Base-by-base conservation (phyloP, 768 basidiomycete species). In the Lentinula sp. region DNA sequence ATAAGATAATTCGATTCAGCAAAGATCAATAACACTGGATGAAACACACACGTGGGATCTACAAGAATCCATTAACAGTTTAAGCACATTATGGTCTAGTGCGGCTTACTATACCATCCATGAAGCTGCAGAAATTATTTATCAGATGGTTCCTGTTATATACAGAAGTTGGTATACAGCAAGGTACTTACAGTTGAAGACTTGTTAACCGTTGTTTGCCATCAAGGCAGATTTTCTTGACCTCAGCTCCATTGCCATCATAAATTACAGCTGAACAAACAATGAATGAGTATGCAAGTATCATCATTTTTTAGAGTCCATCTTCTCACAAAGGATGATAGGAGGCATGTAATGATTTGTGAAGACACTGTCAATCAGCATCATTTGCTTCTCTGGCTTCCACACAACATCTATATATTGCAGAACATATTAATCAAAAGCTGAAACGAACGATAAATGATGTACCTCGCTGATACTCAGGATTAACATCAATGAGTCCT, bases 261-360 rank as follows among this genome's bases (percentile, higher is more conserved):
- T 65, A 58, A 1, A 70, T 73, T 15, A 81, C 78, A 43, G 77
- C 79, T 81, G 53, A 23, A 50, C 40, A 18, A 13, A 13, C 5
- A 6, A 10, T 59, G 21, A 28, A 9, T 43, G 21, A 50, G 34
- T 48, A 50, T 58, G 5, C 42, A 32, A 10, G 4, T 11, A 43
- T 21, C 28, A 48, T 32, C 56, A 13, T 16, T 16, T 31, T 35
- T 5, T 59, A 16, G 15, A 40, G 15, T 18, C 13, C 18, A 10
- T 15, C 5, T 34, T n/a, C 51, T 40, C 32, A 61, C 55, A 75
- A 60, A 84, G 85, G 16, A 85, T 83, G 53, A 84, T 69, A 0
- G 84, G 84, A 0, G 83, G 83, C 6, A 84, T 71, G 60, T 83
- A 84, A 60, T 80, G 84, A 64, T 84, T 84, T 39, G 80, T 78